These are phyloP conservation scores for Rhodotorula toruloides DNA, from an alignment of 768 basidiomycete species.

Conservation along the genomic window DNA sequence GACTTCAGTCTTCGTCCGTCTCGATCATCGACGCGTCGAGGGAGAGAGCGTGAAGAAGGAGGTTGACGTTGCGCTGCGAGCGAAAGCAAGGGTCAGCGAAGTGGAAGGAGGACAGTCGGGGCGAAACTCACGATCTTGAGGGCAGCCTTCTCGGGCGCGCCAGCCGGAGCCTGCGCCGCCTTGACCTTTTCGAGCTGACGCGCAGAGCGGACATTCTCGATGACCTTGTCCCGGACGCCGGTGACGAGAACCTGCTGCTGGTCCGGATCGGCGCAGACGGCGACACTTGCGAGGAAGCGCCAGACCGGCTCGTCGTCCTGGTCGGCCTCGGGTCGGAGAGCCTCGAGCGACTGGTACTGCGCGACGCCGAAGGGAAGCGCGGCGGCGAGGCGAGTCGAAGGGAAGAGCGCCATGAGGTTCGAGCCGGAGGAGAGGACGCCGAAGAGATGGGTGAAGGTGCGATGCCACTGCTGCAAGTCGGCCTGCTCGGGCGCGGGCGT, in stretches of 20 bases:
- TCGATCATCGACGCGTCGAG: constrained; percentile 41
- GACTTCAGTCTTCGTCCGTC: constrained; percentile 17
- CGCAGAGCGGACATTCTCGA: constrained; percentile 64
- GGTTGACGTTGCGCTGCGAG: constrained; percentile 81
- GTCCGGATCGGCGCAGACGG: constrained; percentile 67
- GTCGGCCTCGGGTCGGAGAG: constrained; percentile 60
- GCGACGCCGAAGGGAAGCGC: constrained; percentile 50
- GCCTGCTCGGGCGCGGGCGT: constrained; percentile 54
- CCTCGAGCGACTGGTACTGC: constrained; percentile 34
- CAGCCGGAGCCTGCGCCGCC: constrained; percentile 43
- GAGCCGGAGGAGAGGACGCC: constrained; percentile 49
- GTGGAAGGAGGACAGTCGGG: background rate
- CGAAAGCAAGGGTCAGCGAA: background rate
- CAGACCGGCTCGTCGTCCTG: constrained; percentile 73
- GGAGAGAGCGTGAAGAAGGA: constrained; percentile 52
- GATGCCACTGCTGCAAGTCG: constrained; percentile 54
- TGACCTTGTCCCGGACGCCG: constrained; percentile 80
- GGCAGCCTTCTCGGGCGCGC: constrained; percentile 63
- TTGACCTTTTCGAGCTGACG: constrained; percentile 1
- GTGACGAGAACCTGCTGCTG: constrained; percentile 86
- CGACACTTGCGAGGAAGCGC: constrained; percentile 86
- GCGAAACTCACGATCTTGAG: constrained; percentile 54
- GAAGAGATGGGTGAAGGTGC: constrained; percentile 72
- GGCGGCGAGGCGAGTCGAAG: constrained; percentile 66
- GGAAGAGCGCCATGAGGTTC: constrained; percentile 75